Base-by-base conservation (phyloP, 2,329 filamentous ascomycete species). In the Arthrobotrys megalospora region DNA sequence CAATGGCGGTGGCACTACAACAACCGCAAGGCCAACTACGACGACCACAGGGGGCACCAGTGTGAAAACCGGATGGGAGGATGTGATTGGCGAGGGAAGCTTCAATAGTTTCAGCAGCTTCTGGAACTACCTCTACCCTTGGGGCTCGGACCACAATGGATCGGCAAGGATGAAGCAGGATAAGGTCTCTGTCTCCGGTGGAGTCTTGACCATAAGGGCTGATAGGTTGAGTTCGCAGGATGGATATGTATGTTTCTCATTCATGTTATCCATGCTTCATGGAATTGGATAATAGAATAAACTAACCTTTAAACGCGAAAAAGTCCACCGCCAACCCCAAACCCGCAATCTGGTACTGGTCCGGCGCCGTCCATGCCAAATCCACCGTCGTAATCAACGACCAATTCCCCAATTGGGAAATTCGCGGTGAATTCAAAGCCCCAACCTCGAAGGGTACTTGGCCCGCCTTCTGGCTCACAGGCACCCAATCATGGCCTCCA, bases 381-480 rank as follows among this genome's bases (percentile, higher is more conserved):
- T 82, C 73, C 83, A 75, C 70, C 32, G 62, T 85, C 70, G 85
- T 86, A 79, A 85, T 81, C 53, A 84, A 86, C 32, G 73, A 82
- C 19, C 69, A 73, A 0, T 84, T 84, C 38, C 84, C 84, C 4
- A 85, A 85, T 1, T 85, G 85, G 76, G 85, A 86, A 80, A 86
- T 86, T 79, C 79, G 80, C 7, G 85, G 83, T 58, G 84, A 85
- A 79, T 85, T 87, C 80, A 82, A 81, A 64, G 86, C 85, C 5
- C 83, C 85, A 7, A 84, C 84, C 1, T 81, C 82, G 0, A 82
- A 81, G 1, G 82, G 82, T 8, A 88, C 87, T 0, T 89, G 88
- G 88, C 88, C 88, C 0, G 88, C 88, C 0, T 89, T 89, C 80
- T 89, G 88, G 88, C 82, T 89, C 12, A 89, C 87, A 0, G 87